These are phyloP conservation scores for Agaricus sinodeliciosus DNA, from an alignment of 768 basidiomycete species.

Conservation along the genomic window DNA sequence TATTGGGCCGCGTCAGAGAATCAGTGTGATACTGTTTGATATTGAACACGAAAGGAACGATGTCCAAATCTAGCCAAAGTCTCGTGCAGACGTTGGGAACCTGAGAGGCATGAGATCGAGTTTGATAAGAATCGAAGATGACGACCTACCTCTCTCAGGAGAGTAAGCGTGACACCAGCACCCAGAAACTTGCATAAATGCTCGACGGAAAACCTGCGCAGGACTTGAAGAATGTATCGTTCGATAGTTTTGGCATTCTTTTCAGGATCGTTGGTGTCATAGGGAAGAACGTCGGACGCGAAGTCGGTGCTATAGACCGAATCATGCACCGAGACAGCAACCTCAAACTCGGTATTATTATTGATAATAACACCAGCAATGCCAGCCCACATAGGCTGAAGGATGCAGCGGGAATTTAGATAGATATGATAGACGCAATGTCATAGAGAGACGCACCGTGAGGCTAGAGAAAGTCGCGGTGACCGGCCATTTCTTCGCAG, in stretches of 20 bases:
- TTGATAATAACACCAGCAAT: conserved; percentile 58
- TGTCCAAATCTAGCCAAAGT: conserved; percentile 77
- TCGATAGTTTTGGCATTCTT: conserved; percentile 59
- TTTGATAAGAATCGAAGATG: conserved; percentile 14
- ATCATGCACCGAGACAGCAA: conserved; percentile 78
- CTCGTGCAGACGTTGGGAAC: conserved; percentile 79
- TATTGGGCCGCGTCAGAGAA: conserved; percentile 67
- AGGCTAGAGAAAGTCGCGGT: conserved; percentile 52
- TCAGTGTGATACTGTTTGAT: conserved; percentile 81
- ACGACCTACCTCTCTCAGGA: conserved; percentile 58
- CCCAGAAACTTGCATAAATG: conserved; percentile 86
- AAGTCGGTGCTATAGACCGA: conserved; percentile 83
- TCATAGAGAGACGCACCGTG: conserved; percentile 41
- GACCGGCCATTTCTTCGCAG: conserved; percentile 43
- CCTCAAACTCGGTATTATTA: conserved; percentile 55
- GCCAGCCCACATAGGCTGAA: conserved; percentile 85
- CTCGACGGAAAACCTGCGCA: conserved; percentile 66
- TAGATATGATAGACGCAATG: conserved; percentile 12
- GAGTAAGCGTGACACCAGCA: conserved; percentile 65
- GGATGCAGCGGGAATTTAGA: conserved; percentile 8
- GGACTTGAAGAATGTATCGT: conserved; percentile 50
- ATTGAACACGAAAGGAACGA: conserved; percentile 82
- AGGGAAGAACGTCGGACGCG: conserved; percentile 49
- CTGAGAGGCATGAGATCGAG: conserved; percentile 26
- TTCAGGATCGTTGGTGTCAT: conserved; percentile 41